A percentile compares a stretch with the other conserved stretches of the same genome.
These are phyloP conservation scores for Penicillium salamii DNA, from an alignment of 495 filamentous ascomycete species.

Conservation along the genomic window DNA sequence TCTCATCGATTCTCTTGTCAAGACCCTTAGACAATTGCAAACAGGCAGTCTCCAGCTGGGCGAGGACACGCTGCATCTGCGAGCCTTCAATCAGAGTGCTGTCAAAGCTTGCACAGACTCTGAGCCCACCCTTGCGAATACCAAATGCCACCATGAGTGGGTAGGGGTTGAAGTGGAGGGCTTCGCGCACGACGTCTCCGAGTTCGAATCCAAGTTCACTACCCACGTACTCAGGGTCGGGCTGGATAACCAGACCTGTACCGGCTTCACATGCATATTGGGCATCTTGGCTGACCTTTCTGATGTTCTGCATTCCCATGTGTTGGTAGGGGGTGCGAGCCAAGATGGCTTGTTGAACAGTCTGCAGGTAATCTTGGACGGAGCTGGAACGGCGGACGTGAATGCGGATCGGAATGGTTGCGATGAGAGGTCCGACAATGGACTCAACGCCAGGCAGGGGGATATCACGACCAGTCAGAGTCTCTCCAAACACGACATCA, in stretches of 20 bases:
- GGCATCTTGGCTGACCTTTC: slow-evolving; percentile 57
- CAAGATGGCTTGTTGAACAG: slow-evolving; percentile 52
- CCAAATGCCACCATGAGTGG: slow-evolving; percentile 63
- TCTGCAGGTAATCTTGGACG: slow-evolving; percentile 34
- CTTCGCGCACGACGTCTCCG: slow-evolving; percentile 58
- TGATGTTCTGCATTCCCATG: slow-evolving; percentile 67
- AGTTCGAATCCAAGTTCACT: slow-evolving; percentile 49
- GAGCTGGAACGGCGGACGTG: slow-evolving; percentile 24
- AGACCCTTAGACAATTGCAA: slow-evolving; percentile 24
- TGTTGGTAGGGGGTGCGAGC: slow-evolving; percentile 61
- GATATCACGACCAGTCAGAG: slow-evolving; percentile 50
- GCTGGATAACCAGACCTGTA: slow-evolving; percentile 55
- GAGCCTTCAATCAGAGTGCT: slow-evolving; percentile 36
- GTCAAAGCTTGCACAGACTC: slow-evolving; percentile 63
- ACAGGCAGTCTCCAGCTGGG: slow-evolving; percentile 37
- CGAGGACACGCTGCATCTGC: slow-evolving; percentile 44
- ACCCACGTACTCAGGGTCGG: slow-evolving; percentile 42
- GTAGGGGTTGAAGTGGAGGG: slow-evolving; percentile 66
- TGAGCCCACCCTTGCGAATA: slow-evolving; percentile 52
- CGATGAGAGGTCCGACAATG: slow-evolving; percentile 57
- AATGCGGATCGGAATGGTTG: slow-evolving; percentile 62
- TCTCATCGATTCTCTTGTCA: slow-evolving; percentile 25
- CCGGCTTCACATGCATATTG: slow-evolving; percentile 62
- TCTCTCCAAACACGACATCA: slow-evolving; percentile 60
- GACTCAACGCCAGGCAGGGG: slow-evolving; percentile 44